Percentiles rank a stretch among this genome's conserved stretches.
phyloP scores from a whole-genome alignment of 148 eudicot species.

The Vaccinium macrocarpon region DNA sequence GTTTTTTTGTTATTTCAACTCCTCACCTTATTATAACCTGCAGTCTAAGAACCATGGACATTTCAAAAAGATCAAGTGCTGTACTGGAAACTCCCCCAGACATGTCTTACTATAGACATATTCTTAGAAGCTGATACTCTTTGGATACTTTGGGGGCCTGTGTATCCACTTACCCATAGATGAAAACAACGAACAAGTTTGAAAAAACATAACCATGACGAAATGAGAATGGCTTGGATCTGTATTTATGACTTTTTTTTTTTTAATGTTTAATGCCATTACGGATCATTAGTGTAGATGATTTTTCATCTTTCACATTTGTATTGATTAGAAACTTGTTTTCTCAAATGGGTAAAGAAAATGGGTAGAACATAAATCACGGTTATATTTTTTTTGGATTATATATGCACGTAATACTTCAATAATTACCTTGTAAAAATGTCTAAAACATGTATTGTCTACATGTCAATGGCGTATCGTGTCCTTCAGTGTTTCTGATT shows the following conservation, averaged over 20 bases:
- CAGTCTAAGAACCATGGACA: too few relatives aligned
- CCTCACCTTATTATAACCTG: background rate
- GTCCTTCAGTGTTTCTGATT: background rate
- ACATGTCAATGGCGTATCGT: background rate
- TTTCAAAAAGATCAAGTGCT: too few relatives aligned
- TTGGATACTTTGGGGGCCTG: background rate
- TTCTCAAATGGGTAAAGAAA: background rate
- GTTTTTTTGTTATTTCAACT: constrained; percentile 20
- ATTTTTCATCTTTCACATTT: background rate
- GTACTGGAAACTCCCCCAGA: too few relatives aligned
- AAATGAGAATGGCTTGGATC: background rate
- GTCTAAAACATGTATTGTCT: background rate
- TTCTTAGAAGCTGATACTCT: too few relatives aligned
- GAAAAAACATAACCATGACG: background rate
- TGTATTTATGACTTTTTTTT: too few relatives aligned
- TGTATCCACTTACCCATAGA: background rate
- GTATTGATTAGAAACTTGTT: background rate
- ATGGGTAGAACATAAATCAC: background rate
- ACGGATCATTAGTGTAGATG: too few relatives aligned
- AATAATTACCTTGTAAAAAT: background rate
- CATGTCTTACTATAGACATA: too few relatives aligned
- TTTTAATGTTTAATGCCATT: background rate
- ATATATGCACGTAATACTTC: background rate
- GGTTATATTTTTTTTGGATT: background rate
- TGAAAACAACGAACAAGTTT: background rate